Percentiles rank a stretch among this genome's conserved stretches.
Conservation (phyloP, 225 moss, liverwort and hornwort genomes). For the Marchantia polymorpha region DNA sequence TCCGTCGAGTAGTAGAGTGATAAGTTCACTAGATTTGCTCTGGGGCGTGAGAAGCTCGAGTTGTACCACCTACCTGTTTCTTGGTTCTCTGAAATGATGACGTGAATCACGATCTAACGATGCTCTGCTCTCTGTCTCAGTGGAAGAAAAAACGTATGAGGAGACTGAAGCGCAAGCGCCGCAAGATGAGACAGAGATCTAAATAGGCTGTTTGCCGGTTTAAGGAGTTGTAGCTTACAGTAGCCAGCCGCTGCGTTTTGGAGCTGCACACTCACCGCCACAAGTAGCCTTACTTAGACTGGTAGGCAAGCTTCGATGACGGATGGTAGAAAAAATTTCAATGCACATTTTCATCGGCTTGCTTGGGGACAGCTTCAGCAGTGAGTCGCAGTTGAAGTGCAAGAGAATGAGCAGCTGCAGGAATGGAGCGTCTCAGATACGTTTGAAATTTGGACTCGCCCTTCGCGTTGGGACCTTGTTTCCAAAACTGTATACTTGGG, state of each 20-base stretch:
- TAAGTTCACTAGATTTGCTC: too few species aligned
- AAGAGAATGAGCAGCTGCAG: background rate
- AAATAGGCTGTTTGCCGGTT: background rate
- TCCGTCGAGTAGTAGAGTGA: too few species aligned
- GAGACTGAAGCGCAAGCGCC: conserved; percentile 11
- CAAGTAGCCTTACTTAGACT: too few species aligned
- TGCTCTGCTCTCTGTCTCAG: background rate
- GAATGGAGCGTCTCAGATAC: background rate
- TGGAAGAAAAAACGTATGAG: conserved; percentile 13
- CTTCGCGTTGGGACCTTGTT: background rate
- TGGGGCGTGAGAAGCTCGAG: too few species aligned
- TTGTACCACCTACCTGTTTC: too few species aligned
- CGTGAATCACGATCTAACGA: background rate
- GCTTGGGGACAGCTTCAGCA: background rate
- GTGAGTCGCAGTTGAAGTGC: background rate
- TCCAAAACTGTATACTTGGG: background rate
- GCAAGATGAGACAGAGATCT: conserved; percentile 9
- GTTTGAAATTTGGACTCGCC: background rate
- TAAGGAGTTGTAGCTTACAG: background rate
- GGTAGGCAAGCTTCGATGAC: too few species aligned
- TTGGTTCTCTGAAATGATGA: too few species aligned
- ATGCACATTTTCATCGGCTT: background rate
- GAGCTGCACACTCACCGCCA: too few species aligned
- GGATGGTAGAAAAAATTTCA: background rate
- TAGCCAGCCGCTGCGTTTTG: background rate